Percentiles rank a stretch among this genome's conserved stretches.
phyloP scores from a whole-genome alignment of 352 stramenopile species.

The Stephanocyclus meneghinianus region DNA sequence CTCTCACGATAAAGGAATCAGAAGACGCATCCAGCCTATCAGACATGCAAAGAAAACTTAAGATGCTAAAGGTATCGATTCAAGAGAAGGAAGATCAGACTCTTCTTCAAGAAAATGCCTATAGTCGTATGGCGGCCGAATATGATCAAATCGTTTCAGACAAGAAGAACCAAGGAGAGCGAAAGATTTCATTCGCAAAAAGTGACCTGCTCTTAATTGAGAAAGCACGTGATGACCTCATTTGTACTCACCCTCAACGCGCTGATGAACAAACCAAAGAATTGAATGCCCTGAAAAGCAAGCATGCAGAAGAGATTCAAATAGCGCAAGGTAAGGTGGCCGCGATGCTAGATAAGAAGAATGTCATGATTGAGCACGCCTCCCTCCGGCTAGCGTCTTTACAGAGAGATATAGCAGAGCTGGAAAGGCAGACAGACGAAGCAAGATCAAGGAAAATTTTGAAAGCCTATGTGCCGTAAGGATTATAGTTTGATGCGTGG shows the following conservation, averaged over 20 bases:
- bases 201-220: constrained; percentile 21
- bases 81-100: constrained; percentile 6
- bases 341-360: constrained; percentile 35
- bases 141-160: constrained; percentile 24
- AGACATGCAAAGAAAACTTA: constrained; percentile 19
- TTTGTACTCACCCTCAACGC: constrained; percentile 29
- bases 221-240: constrained; percentile 23
- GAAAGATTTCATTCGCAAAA: constrained; percentile 15
- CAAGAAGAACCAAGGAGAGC: constrained; percentile 23
- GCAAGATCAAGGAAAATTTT: constrained; percentile 36
- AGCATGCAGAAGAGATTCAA: constrained; percentile 26
- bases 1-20: constrained; percentile 14
- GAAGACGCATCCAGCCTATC: not conserved
- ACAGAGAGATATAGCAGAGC: constrained; percentile 4
- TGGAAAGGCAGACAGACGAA: constrained; percentile 31
- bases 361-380: constrained; percentile 8
- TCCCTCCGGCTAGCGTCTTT: constrained; percentile 22
- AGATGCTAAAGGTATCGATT: not conserved
- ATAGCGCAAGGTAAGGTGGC: constrained; percentile 35
- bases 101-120: not conserved
- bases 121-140: constrained; percentile 2
- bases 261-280: constrained; percentile 21
- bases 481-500: no score
- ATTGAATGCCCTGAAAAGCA: constrained; percentile 23
- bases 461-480: not conserved